Base-by-base conservation (phyloP, 495 filamentous ascomycete species). In the Tuber indicum region DNA sequence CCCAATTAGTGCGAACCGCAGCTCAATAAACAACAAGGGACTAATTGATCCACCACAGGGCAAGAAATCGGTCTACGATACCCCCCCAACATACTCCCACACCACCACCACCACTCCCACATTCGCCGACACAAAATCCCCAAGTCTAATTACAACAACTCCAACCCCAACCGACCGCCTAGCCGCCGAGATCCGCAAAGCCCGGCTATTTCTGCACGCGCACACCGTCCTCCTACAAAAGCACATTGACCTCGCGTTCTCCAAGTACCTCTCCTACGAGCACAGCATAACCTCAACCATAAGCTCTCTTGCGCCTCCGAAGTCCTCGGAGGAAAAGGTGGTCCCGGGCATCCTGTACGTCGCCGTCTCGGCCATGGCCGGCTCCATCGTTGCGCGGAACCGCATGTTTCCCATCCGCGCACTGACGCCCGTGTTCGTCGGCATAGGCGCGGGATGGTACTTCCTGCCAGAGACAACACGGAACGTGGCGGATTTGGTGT, bases 1-100 rank as follows among this genome's bases (percentile, higher is more conserved):
- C 52, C n/a, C n/a, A 36, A 36, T 32, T 3, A 36, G 3, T 66
- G 8, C 26, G 17, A 36, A 36, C 36, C 7, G 8, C 10, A 12
- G 58, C 1, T 32, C 12, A n/a, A 19, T 41, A 66, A 77, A 47
- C 1, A 16, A 71, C 16, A n/a, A 36, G 17, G 16, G 32, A 74
- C 75, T 80, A 62, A 76, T 69, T 12, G 19, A 26, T 44, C 16
- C 62, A 46, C 70, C 1, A 0, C 72, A 83, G 81, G 26, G 58
- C 84, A 91, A 90, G 82, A 97, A 96, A 87, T 90, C 94, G 72
- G 96, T 97, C 86, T 97, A 97, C 88, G 92, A 95, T 84, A 90
- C 93, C 85, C 87, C 88, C 84, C 83, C 87, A 17, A 32, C 14
- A 17, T 36, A 66, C 58, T 66, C 85, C 77, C 85, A 85, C 79